Evolutionary conservation across 345 rosid genomes (phyloP).

Genomic region (Eucalyptus microcorys): DNA sequence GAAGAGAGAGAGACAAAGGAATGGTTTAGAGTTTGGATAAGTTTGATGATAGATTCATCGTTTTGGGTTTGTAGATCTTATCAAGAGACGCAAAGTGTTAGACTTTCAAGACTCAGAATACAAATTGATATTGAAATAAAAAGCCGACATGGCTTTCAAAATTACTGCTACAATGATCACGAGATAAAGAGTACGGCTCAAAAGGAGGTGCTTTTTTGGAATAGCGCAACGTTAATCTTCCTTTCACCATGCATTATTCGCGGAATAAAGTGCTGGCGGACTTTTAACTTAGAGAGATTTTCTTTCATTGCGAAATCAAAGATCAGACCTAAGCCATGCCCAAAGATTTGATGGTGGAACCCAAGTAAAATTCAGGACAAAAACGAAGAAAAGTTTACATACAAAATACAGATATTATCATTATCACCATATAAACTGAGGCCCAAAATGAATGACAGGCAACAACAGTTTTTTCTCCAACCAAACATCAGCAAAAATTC

Average conservation of each 20-base stretch:
- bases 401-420: neutral
- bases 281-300: neutral
- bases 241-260: neutral
- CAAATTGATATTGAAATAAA: neutral
- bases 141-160: neutral
- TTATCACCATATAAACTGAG: neutral
- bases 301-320: neutral
- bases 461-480: neutral
- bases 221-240: neutral
- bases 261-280: neutral
- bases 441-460: neutral
- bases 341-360: neutral
- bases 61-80: neutral
- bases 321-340: neutral
- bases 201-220: neutral
- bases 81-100: neutral
- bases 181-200: neutral
- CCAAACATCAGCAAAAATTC: neutral
- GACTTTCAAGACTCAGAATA: neutral
- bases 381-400: neutral
- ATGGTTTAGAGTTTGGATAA: neutral
- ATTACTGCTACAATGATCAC: neutral
- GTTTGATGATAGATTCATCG: neutral
- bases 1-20: accelerated
- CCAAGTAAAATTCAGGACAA: neutral